phyloP scores from a whole-genome alignment of 805 yeast species.

The Clavispora phyllophila region DNA sequence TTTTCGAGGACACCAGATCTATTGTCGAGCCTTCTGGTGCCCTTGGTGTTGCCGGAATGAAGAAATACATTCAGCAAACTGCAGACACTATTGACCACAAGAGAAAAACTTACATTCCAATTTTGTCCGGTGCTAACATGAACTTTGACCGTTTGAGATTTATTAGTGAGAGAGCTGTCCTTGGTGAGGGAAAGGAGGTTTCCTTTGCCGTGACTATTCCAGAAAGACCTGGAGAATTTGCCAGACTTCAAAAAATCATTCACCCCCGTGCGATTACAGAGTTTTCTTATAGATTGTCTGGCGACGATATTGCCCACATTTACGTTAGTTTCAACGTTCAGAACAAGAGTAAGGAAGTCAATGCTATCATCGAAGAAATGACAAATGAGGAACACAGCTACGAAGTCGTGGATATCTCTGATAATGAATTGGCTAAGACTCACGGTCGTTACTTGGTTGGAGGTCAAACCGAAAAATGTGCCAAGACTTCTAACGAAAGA shows the following conservation, averaged over 20 bases:
- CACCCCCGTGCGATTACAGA: constrained; percentile 92
- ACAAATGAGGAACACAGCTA: constrained; percentile 56
- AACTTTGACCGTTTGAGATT: constrained; percentile 94
- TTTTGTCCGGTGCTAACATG: constrained; percentile 96
- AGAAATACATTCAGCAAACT: constrained; percentile 65
- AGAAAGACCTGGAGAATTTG: constrained; percentile 88
- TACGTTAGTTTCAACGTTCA: constrained; percentile 84
- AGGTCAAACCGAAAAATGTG: constrained; percentile 57
- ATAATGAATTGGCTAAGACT: constrained; percentile 90
- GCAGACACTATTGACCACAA: constrained; percentile 65
- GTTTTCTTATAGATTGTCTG: constrained; percentile 78
- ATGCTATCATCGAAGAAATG: constrained; percentile 56
- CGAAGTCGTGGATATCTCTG: constrained; percentile 76
- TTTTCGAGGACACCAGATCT: constrained; percentile 92
- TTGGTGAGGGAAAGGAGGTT: constrained; percentile 98
- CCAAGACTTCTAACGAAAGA: constrained; percentile 62
- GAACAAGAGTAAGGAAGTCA: constrained; percentile 69
- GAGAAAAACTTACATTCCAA: constrained; percentile 69
- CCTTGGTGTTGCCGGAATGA: constrained; percentile 89
- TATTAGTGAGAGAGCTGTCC: constrained; percentile 93
- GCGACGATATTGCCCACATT: constrained; percentile 58
- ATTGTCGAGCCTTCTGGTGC: constrained; percentile 98
- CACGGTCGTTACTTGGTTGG: constrained; percentile 97
- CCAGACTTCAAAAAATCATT: constrained; percentile 66
- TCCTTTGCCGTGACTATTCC: constrained; percentile 88